Base-by-base conservation (phyloP, 306 rosid genomes). In the Ochetophila trinervis region DNA sequence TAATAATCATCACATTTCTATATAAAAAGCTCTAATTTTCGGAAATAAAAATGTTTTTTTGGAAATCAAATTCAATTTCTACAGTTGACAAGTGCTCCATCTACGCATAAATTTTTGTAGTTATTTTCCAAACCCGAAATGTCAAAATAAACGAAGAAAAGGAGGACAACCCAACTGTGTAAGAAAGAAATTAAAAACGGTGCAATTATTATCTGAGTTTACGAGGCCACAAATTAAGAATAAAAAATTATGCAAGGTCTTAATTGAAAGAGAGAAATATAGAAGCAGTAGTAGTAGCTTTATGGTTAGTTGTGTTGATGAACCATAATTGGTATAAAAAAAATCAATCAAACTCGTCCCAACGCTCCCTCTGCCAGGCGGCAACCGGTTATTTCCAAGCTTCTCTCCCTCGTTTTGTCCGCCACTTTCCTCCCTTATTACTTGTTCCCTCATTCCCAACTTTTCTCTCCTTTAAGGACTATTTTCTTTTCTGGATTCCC, bases 361-460 rank as follows among this genome's bases (percentile, higher is more conserved):
- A 30, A 57, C 62, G 73, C 73, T 44, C 35, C 27, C 5, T 13
- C 42, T 8, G 17, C 18, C 42, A 5, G 16, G 17, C 15, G 6
- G 5, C 4, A 53, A 83, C 62, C 96, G 97, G 80, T 78, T 54
- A 79, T 77, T 87, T 49, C 91, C 77, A 86, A 77, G 87, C 53
- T 34, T 19, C 74, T 50, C 57, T 66, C 68, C 83, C 80, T 94
- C 55, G 96, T 81, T 66, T 67, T 50, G 90, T 93, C 96, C 99
- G 97, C 82, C 82, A 36, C 34, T 44, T 44, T 53, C 5, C 65
- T 30, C 66, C 68, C 60, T 56, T 62, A 32, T 56, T 53, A 66
- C 61, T 7, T 32, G 34, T 53, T 49, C 44, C 6, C 63, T 53
- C 37, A 17, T 70, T 24, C 63, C 62, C 47, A 13, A 22, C 51